Evolutionary conservation across 2,329 filamentous ascomycete genomes (phyloP).

Genomic region (Didymellaceae sp.): DNA sequence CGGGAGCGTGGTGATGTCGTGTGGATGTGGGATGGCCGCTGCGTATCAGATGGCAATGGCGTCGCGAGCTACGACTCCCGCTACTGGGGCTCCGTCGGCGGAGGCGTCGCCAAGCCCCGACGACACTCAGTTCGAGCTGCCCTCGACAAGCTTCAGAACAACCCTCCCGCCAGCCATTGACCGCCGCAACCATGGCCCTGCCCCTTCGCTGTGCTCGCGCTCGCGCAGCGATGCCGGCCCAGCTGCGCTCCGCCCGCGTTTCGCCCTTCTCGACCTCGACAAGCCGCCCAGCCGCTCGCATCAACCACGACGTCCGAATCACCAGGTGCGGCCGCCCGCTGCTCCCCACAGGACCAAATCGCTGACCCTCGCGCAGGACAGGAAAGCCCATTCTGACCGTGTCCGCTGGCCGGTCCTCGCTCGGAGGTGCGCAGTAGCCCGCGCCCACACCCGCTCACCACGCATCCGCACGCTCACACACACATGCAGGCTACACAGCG

Average conservation of each 20-base stretch:
- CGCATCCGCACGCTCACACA: slow-evolving; percentile 39
- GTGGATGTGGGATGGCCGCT: slow-evolving; percentile 26
- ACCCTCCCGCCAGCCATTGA: slow-evolving; percentile 46
- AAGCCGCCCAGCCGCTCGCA: slow-evolving; percentile 31
- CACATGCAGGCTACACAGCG: slow-evolving; percentile 78
- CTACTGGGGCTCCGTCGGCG: slow-evolving; percentile 26
- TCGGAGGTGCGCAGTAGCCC: slow-evolving; percentile 71
- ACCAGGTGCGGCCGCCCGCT: slow-evolving; percentile 58
- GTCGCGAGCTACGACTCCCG: slow-evolving; percentile 20
- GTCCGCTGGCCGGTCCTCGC: slow-evolving; percentile 85
- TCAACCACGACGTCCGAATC: slow-evolving; percentile 83
- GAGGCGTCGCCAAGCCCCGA: slow-evolving; percentile 32
- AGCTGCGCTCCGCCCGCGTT: slow-evolving; percentile 37
- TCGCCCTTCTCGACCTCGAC: slow-evolving; percentile 38
- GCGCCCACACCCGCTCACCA: background rate
- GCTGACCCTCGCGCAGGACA: slow-evolving; percentile 61
- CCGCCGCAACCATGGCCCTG: slow-evolving; percentile 48
- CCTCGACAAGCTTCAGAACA: slow-evolving; percentile 36
- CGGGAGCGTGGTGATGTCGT: background rate
- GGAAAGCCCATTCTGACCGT: slow-evolving; percentile 92
- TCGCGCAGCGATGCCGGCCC: slow-evolving; percentile 45
- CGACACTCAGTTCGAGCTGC: slow-evolving; percentile 26
- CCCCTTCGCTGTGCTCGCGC: slow-evolving; percentile 50
- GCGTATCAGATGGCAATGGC: slow-evolving; percentile 10
- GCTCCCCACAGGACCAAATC: background rate